These are phyloP conservation scores for peach (Prunus persica) DNA, from an alignment of 306 rosid species.

Conservation along the genomic window DNA sequence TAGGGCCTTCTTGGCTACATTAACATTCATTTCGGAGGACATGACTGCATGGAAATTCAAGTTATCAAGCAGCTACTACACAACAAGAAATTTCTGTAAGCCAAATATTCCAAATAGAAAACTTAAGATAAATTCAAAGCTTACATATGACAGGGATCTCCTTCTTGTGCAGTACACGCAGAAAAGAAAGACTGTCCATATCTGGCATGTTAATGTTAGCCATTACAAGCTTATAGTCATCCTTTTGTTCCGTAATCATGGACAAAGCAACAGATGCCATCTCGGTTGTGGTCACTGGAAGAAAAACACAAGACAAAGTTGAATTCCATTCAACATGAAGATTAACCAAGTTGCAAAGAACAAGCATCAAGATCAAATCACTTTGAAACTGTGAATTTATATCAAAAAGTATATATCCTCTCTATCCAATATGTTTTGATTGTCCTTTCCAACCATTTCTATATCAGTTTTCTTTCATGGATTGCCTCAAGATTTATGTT, in stretches of 20 bases:
- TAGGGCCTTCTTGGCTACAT: slow-evolving; percentile 23
- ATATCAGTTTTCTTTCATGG: not conserved
- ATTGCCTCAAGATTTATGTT: not conserved
- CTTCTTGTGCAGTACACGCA: slow-evolving; percentile 11
- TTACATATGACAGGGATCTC: slow-evolving; percentile 47
- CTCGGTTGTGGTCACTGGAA: slow-evolving; percentile 35
- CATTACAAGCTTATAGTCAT: slow-evolving; percentile 38
- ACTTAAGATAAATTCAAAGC: not conserved
- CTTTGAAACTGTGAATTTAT: not conserved
- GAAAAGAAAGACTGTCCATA: slow-evolving; percentile 19
- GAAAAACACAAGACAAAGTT: not conserved
- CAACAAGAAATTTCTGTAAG: not conserved
- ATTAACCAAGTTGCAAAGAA: not conserved
- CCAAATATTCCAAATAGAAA: not conserved
- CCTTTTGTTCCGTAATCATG: slow-evolving; percentile 28
- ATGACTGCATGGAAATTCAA: slow-evolving; percentile 27
- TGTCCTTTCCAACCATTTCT: not conserved
- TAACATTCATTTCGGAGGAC: slow-evolving; percentile 10
- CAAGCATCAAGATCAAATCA: not conserved
- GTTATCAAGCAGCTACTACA: not conserved
- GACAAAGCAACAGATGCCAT: slow-evolving; percentile 42
- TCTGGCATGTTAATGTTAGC: slow-evolving; percentile 41
- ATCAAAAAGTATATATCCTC: not conserved
- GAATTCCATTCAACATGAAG: not conserved
- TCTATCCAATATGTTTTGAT: not conserved